These are phyloP conservation scores for Hypoxylon subgilvum DNA, from an alignment of 495 filamentous ascomycete genomes.

Conservation along the genomic window DNA sequence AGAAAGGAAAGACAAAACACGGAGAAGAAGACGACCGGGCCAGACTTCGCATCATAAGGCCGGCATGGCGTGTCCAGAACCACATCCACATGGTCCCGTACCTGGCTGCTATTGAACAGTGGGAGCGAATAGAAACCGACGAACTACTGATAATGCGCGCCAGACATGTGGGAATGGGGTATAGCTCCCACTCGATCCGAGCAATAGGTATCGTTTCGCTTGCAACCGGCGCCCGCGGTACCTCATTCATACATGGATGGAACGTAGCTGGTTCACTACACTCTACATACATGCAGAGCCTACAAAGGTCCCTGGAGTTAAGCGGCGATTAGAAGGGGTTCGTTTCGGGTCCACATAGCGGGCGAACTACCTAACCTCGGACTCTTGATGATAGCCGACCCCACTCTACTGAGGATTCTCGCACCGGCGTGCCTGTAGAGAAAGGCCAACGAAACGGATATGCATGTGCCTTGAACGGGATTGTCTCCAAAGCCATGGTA, in stretches of 20 bases:
- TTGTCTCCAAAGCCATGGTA: conserved; percentile 16
- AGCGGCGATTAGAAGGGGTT: conserved; percentile 18
- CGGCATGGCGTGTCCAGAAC: conserved; percentile 1
- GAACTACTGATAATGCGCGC: neutral
- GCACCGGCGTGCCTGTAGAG: conserved; percentile 2
- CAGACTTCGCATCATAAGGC: conserved; percentile 3
- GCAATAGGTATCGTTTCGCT: no score
- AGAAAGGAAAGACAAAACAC: neutral
- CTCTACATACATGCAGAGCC: neutral
- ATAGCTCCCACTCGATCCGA: neutral
- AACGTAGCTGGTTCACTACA: neutral
- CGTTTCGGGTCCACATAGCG: neutral
- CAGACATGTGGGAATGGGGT: neutral
- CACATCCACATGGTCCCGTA: neutral
- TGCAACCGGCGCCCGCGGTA: neutral
- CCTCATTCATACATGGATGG: neutral
- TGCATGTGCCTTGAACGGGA: neutral
- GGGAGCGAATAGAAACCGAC: neutral
- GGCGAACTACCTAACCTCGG: no score
- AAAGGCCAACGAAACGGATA: neutral
- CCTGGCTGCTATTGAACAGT: neutral
- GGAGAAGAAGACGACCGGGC: neutral
- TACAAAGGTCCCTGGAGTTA: conserved; percentile 13
- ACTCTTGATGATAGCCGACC: neutral
- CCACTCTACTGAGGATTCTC: no score